Evolutionary conservation across 2,329 filamentous ascomycete species (phyloP), one percentile per base, ranked within the genome.

Genomic region (Paramyrothecium roridum): DNA sequence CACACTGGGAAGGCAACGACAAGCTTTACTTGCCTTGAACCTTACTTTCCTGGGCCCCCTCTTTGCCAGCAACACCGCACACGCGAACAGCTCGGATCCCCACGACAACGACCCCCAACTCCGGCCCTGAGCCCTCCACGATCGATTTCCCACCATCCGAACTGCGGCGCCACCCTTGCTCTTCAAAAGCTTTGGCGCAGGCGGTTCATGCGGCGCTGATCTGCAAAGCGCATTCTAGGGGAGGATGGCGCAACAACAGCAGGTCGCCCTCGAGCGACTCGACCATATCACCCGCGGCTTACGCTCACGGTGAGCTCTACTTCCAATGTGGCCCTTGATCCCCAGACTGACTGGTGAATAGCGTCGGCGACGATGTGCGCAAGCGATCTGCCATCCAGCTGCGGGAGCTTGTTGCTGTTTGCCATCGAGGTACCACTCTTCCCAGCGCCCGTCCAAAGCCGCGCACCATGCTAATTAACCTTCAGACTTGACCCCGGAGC

Each of bases 401-500:
- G 53, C 75, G 79, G 58, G 81, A 85, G 54, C 73, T 85, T 48
- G 81, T 85, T 17, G 73, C 72, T 11, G 69, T 79, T 13, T 83
- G 79, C 60, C 80, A 84, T 60, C 76, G 82, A 77, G 82, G 82
- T 84, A 64, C 47, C 64, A 19, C 12, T 55, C 21, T 23, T n/a
- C 26, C 11, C 34, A 30, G 48, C 30, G 50, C 52, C n/a, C 43
- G 26, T 34, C 33, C n/a, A 12, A 30, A 17, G 21, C 46, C 11
- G 23, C 30, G 46, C 45, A n/a, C n/a, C n/a, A 34, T 47, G 26
- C 21, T 26, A 50, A 46, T 52, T 68, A 55, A 67, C 55, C 20
- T 16, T 3, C 58, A 85, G 95, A 98, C 74, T 84, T 95, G 68
- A 84, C 85, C 22, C 82, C 89, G 53, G 91, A 95, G 67, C 86